phyloP scores from a whole-genome alignment of 345 rosid genomes.

The Salix udensis region DNA sequence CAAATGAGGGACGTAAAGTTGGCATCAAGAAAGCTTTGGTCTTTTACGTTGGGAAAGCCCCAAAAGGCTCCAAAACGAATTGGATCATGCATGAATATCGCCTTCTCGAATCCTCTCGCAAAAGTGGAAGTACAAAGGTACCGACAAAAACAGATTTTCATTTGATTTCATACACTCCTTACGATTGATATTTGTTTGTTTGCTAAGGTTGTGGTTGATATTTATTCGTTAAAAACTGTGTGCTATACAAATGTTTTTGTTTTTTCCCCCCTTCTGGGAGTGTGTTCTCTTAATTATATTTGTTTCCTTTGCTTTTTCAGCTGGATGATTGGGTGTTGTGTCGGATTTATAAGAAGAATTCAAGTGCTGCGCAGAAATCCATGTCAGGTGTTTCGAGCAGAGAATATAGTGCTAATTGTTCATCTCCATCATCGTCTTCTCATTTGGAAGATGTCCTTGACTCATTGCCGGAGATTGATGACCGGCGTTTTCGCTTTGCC shows the following conservation, averaged over 20 bases:
- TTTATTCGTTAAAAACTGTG: no score
- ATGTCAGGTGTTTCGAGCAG: conserved; percentile 41
- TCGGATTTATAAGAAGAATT: conserved; percentile 78
- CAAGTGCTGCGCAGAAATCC: conserved; percentile 49
- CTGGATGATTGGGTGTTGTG: conserved; percentile 96
- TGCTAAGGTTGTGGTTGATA: not conserved
- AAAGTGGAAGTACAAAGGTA: conserved; percentile 70
- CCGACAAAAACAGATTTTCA: not conserved
- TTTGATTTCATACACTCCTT: not conserved
- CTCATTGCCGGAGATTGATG: conserved; percentile 59
- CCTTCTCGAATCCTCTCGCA: conserved; percentile 53
- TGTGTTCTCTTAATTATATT: not conserved
- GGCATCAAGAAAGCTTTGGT: conserved; percentile 95
- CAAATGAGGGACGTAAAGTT: conserved; percentile 64
- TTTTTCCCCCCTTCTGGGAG: no score
- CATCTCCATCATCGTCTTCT: conserved; percentile 65
- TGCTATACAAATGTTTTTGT: no score
- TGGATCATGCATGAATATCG: conserved; percentile 99
- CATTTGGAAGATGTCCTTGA: conserved; percentile 78
- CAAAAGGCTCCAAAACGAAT: conserved; percentile 90
- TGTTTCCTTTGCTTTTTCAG: conserved; percentile 27
- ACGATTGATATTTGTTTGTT: not conserved
- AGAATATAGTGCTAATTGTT: conserved; percentile 59
- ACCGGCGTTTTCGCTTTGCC: conserved; percentile 46
- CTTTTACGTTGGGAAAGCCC: conserved; percentile 89